A percentile compares a stretch with the other conserved stretches of the same genome.
Evolutionary conservation across 2,329 filamentous ascomycete genomes (phyloP).

Genomic region (Cladorrhinum sp.): DNA sequence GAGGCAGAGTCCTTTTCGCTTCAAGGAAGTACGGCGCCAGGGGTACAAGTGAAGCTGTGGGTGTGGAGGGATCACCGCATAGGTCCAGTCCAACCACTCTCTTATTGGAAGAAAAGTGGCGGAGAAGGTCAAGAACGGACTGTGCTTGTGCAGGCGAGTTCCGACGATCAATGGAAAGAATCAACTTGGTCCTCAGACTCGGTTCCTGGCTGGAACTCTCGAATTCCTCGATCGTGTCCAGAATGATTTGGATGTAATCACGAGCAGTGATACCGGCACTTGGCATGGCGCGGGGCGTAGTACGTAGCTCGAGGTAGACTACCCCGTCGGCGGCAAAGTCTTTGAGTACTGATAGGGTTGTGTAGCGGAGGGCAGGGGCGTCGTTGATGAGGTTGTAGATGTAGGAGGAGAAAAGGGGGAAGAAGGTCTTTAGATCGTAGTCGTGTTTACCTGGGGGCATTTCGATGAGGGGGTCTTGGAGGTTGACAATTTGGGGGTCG

Average conservation of each 20-base stretch:
- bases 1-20: slow-evolving; percentile 46
- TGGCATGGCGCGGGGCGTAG: slow-evolving; percentile 67
- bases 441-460: slow-evolving; percentile 71
- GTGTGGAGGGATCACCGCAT: slow-evolving; percentile 66
- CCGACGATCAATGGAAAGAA: slow-evolving; percentile 72
- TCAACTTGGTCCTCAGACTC: slow-evolving; percentile 58
- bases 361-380: slow-evolving; percentile 54
- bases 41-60: slow-evolving; percentile 41
- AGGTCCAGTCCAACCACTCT: slow-evolving; percentile 72
- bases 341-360: slow-evolving; percentile 62
- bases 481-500: too few relatives aligned
- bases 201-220: slow-evolving; percentile 33
- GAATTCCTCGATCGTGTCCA: slow-evolving; percentile 58
- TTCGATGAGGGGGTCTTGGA: slow-evolving; percentile 66
- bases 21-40: slow-evolving; percentile 58
- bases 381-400: slow-evolving; percentile 75
- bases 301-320: slow-evolving; percentile 75
- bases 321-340: slow-evolving; percentile 71
- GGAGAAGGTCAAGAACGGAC: slow-evolving; percentile 63
- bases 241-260: slow-evolving; percentile 64
- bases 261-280: slow-evolving; percentile 54
- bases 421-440: slow-evolving; percentile 69
- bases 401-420: slow-evolving; percentile 73
- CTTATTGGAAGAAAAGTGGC: slow-evolving; percentile 41
- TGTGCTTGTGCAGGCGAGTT: slow-evolving; percentile 56